Evolutionary conservation across 805 yeast genomes (phyloP), one percentile per base, ranked within the genome.

Genomic region (Spathaspora boniae): DNA sequence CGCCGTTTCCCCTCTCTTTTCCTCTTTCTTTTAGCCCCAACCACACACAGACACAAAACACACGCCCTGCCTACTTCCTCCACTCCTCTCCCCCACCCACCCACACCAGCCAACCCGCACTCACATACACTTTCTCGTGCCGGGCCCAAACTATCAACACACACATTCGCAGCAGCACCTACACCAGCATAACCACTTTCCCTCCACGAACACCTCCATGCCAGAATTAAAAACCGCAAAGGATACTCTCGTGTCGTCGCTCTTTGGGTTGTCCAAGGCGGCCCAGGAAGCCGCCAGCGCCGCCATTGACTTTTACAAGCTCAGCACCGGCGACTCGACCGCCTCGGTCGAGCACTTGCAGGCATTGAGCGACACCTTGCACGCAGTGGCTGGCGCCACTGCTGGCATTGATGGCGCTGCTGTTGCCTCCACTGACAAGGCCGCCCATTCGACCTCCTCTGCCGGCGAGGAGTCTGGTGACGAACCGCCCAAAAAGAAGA

Each of bases 221-320:
- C 25, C 25, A 31, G 16, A 31, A 8, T 11, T 24, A 31, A 31
- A 19, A 29, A 19, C 12, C 29, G 42, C 53, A 9, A 56, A 54
- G 46, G 60, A 57, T 36, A 46, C 60, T 9, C 42, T 57, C 12
- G 88, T 88, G 39, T 75, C 93, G 26, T 78, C 95, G 1, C 72
- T 88, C 42, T 83, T 81, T 51, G 89, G 84, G 54, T 74, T 88
- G 37, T 79, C 93, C 29, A 86, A 80, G 53, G 87, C 94, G n/a
- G 91, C 96, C 24, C 78, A 75, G 44, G 89, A 83, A 38, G 86
- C 91, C 35, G 86, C 95, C 19, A 62, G 78, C 21, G 91, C 94
- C 16, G 77, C 89, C 22, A 76, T 86, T 41, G 80, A 80, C 52
- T 84, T 84, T 62, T 80, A 81, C 70, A 79, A 82, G 52, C 66